Evolutionary conservation across 129 eudicot genomes (phyloP), one percentile per base, ranked within the genome.

Genomic region (Flaveria linearis): DNA sequence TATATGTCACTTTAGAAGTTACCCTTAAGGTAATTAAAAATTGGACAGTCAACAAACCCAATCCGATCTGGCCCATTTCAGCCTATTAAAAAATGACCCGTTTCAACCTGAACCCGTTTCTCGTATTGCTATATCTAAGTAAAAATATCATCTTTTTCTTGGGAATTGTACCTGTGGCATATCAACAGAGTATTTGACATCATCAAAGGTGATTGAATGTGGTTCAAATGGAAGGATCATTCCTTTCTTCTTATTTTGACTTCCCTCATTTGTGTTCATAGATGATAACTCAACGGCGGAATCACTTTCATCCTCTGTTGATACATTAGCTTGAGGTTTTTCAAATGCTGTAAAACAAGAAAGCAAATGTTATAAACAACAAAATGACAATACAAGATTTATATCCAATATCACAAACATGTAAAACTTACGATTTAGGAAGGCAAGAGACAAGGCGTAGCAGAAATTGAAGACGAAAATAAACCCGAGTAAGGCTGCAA

Each of bases 141-240:
- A 45, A 45, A 45, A 45, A 45, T 9, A 9, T 1, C 47, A 2
- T 45, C 50, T 45, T 45, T 45, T 45, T 45, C 50, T 18, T 7
- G 16, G 41, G 26, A 12, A 62, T 62, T 41, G 1, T 72, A 92
- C 98, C 90, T 80, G 84, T 62, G 98, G 98, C 98, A 93, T 93
- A 76, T 93, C 89, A 1, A 90, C 96, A 8, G 92, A 78, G 63
- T 93, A 93, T 71, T 67, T 86, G 76, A 93, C 84, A 14, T 93
- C 87, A 58, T 90, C 86, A 52, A 90, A 93, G 10, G 95, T 87
- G 39, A 93, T 80, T 55, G 92, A 84, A 68, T 86, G 95, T 12
- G 98, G 96, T 61, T 83, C 80, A 74, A 93, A 93, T 22, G 98
- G 96, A 30, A 93, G 79, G 79, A 90, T 88, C 98, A 93, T 93